A percentile compares a stretch with the other conserved stretches of the same genome.
Evolutionary conservation across 2,329 filamentous ascomycete species (phyloP).

Genomic region (Aspergillus pseudonomiae): DNA sequence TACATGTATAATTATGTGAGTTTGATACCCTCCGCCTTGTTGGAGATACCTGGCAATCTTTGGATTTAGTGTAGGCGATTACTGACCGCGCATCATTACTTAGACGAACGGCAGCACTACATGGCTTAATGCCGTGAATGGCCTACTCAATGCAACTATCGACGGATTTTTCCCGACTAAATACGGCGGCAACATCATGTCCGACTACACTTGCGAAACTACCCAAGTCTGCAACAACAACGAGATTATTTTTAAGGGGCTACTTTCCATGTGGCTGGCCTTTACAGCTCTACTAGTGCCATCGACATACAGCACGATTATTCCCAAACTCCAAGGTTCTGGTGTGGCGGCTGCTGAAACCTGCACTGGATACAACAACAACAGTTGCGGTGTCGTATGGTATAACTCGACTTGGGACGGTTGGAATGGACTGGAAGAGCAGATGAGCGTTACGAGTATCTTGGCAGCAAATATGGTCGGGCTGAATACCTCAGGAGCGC

Average conservation of each 20-base stretch:
- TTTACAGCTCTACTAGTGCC: slow-evolving; percentile 65
- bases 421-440: slow-evolving; percentile 65
- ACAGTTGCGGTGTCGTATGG: slow-evolving; percentile 69
- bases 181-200: slow-evolving; percentile 56
- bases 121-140: slow-evolving; percentile 62
- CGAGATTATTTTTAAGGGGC: slow-evolving; percentile 73
- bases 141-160: slow-evolving; percentile 55
- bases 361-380: slow-evolving; percentile 62
- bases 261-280: slow-evolving; percentile 68
- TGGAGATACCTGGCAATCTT: not conserved
- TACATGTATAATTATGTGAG: slow-evolving; percentile 68
- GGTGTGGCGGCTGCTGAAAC: slow-evolving; percentile 62
- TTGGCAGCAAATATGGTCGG: slow-evolving; percentile 62
- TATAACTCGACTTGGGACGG: slow-evolving; percentile 56
- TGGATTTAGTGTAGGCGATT: not conserved
- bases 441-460: slow-evolving; percentile 69
- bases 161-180: slow-evolving; percentile 55
- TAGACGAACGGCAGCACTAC: slow-evolving; percentile 41
- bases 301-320: slow-evolving; percentile 57
- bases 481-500: slow-evolving; percentile 50
- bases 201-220: slow-evolving; percentile 69
- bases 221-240: slow-evolving; percentile 66
- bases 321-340: slow-evolving; percentile 61
- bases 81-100: not conserved
- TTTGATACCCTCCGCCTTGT: not conserved